Evolutionary conservation across 129 eudicot species (phyloP).

Genomic region (Lactuca sativa): DNA sequence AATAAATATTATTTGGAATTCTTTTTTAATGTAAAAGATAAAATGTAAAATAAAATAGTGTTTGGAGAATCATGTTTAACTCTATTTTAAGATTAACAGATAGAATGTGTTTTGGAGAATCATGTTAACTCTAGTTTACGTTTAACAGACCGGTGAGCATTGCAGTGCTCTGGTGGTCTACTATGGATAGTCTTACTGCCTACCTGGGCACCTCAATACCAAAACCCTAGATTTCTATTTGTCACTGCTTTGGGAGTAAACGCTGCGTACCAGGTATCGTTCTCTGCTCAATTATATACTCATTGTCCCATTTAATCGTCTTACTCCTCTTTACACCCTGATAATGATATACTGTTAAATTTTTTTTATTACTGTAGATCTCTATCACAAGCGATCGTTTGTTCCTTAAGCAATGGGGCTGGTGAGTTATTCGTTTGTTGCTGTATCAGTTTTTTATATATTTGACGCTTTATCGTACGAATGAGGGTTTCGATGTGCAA

Average conservation of each 20-base stretch:
- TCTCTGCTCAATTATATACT: neutral
- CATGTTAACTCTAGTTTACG: too few species aligned
- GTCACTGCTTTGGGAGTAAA: neutral
- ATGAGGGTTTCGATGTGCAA: neutral
- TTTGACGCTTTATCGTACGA: neutral
- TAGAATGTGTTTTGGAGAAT: too few species aligned
- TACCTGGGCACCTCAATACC: neutral
- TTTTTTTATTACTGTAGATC: constrained; percentile 13
- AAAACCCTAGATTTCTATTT: neutral
- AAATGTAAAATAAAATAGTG: too few species aligned
- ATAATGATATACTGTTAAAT: neutral
- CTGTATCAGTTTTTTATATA: neutral
- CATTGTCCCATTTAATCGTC: neutral
- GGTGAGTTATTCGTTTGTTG: constrained; percentile 39
- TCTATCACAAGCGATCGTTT: constrained; percentile 28
- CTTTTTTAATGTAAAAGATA: too few species aligned
- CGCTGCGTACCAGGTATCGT: neutral
- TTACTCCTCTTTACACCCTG: neutral
- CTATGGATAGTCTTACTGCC: neutral
- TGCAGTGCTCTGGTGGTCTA: too few species aligned
- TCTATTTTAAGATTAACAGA: too few species aligned
- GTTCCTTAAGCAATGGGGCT: constrained; percentile 56
- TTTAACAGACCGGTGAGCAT: too few species aligned
- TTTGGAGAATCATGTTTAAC: too few species aligned
- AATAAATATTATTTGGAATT: too few species aligned